These are phyloP conservation scores for Leccinellum rugosiceps DNA, from an alignment of 768 basidiomycete genomes.

Conservation along the genomic window DNA sequence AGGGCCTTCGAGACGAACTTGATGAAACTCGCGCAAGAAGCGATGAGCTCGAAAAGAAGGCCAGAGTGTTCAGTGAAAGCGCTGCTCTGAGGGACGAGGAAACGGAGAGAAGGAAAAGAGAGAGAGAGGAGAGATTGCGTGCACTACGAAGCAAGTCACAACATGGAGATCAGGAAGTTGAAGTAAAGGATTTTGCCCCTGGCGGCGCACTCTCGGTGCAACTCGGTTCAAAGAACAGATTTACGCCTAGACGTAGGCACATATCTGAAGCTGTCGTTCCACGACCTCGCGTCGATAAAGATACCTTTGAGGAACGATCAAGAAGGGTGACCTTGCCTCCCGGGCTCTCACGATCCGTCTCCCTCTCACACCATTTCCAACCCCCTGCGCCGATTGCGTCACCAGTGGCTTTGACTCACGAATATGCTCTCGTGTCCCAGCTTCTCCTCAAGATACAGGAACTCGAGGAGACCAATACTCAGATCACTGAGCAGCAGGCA, in stretches of 20 bases:
- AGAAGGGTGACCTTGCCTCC: slow-evolving; percentile 18
- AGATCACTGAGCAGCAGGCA: slow-evolving; percentile 62
- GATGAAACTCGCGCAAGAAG: slow-evolving; percentile 71
- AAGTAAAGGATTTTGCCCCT: slow-evolving; percentile 61
- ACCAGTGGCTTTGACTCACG: slow-evolving; percentile 21
- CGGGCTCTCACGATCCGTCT: slow-evolving; percentile 24
- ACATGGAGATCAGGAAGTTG: slow-evolving; percentile 29
- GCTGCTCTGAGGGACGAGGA: slow-evolving; percentile 29
- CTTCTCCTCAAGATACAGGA: slow-evolving; percentile 73
- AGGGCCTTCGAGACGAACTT: slow-evolving; percentile 65
- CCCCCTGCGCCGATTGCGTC: slow-evolving; percentile 8
- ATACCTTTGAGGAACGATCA: slow-evolving; percentile 11
- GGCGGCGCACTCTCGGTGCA: slow-evolving; percentile 39
- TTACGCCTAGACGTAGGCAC: slow-evolving; percentile 26
- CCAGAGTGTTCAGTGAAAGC: slow-evolving; percentile 38
- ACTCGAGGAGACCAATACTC: slow-evolving; percentile 67
- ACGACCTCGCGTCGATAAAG: slow-evolving; percentile 7
- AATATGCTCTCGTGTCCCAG: slow-evolving; percentile 64
- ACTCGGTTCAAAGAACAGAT: slow-evolving; percentile 16
- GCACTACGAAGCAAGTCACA: slow-evolving; percentile 45
- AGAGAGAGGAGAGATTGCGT: slow-evolving; percentile 50
- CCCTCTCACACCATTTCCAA: slow-evolving; percentile 22
- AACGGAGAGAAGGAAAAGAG: slow-evolving; percentile 27
- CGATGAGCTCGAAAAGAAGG: slow-evolving; percentile 68
- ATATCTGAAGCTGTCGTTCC: slow-evolving; percentile 26